A percentile compares a stretch with the other conserved stretches of the same genome.
These are phyloP conservation scores for Diaporthe sp. DNA, from an alignment of 2,329 filamentous ascomycete species.

Conservation along the genomic window DNA sequence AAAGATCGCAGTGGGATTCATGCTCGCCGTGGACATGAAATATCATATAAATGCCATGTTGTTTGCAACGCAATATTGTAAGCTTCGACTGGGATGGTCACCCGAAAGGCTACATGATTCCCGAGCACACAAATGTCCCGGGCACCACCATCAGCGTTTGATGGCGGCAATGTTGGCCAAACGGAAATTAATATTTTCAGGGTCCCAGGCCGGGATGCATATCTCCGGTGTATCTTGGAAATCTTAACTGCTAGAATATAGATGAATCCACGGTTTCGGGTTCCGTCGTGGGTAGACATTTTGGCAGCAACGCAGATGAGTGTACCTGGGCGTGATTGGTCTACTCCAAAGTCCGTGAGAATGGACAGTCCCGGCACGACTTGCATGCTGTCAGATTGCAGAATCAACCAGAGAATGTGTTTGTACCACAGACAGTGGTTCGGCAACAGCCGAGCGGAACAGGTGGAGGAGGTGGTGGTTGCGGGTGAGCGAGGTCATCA, in stretches of 20 bases:
- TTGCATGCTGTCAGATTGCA: neutral
- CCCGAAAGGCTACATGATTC: neutral
- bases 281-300: neutral
- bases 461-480: neutral
- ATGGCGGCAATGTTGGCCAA: neutral
- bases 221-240: neutral
- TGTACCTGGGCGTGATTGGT: neutral
- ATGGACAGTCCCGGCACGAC: no score
- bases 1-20: neutral
- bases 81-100: neutral
- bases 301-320: neutral
- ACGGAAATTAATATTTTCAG: no score
- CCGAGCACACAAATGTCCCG: neutral
- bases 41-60: neutral
- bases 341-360: neutral
- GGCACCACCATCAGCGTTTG: neutral
- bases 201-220: neutral
- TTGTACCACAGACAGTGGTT: neutral
- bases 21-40: neutral
- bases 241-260: neutral
- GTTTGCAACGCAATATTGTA: neutral
- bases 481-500: neutral
- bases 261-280: no score
- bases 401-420: neutral
- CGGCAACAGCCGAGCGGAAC: slow-evolving; percentile 5